Evolutionary conservation across 129 eudicot genomes (phyloP).

Genomic region (Flaveria brownii): DNA sequence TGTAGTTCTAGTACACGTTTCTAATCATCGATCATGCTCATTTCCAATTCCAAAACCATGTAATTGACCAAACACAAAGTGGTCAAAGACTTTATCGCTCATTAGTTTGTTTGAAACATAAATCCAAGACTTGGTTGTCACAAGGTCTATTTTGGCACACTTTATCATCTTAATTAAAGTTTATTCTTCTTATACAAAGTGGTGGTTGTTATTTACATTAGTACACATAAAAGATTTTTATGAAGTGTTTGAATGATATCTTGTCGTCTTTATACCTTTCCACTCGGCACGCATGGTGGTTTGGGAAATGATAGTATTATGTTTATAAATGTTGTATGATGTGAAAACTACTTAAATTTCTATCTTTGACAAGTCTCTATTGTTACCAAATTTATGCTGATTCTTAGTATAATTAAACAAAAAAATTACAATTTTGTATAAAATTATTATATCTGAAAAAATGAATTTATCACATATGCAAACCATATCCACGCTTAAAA

Average conservation of each 20-base stretch:
- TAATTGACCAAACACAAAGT: constrained; percentile 17
- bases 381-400: not conserved
- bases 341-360: not conserved
- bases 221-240: not conserved
- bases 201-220: constrained; percentile 3
- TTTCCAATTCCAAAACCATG: not conserved
- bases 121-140: constrained; percentile 15
- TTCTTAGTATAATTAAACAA: not conserved
- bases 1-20: not conserved
- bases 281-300: not conserved
- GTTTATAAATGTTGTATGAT: not conserved
- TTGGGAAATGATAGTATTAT: constrained; percentile 22
- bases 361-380: not conserved
- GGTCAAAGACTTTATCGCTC: constrained; percentile 20
- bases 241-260: constrained; percentile 14
- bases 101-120: constrained; percentile 9
- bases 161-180: constrained; percentile 14
- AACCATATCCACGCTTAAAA: not conserved
- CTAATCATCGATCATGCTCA: not conserved
- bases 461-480: too few species aligned
- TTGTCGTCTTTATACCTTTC: constrained; percentile 20
- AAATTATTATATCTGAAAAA: not conserved
- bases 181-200: constrained; percentile 1
- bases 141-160: constrained; percentile 9
- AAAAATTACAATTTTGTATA: not conserved